phyloP scores from a whole-genome alignment of 768 basidiomycete species.

The Imleria badia region DNA sequence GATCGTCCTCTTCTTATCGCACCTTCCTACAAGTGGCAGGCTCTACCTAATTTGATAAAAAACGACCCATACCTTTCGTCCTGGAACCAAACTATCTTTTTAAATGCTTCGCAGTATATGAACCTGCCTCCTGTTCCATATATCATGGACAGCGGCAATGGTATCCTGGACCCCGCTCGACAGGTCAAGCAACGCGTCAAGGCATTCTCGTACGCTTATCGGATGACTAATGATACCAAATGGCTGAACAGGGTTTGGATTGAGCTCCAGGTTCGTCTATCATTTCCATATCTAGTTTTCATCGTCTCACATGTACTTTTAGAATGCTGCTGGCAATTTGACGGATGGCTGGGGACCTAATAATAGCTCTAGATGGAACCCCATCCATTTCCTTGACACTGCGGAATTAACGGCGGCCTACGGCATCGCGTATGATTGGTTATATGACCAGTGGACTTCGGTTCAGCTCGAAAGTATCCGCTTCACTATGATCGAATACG shows the following conservation, averaged over 20 bases:
- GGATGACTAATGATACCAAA: slow-evolving; percentile 87
- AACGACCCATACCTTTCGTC: slow-evolving; percentile 80
- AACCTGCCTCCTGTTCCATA: slow-evolving; percentile 65
- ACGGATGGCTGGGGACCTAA: slow-evolving; percentile 63
- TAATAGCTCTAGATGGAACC: slow-evolving; percentile 76
- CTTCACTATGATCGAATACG: slow-evolving; percentile 72
- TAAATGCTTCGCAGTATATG: slow-evolving; percentile 79
- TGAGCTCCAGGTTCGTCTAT: slow-evolving; percentile 72
- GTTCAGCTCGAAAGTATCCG: slow-evolving; percentile 71
- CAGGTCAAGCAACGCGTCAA: slow-evolving; percentile 90
- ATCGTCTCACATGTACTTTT: neutral
- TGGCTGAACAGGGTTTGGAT: slow-evolving; percentile 86
- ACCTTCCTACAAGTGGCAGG: slow-evolving; percentile 88
- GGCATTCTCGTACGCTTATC: slow-evolving; percentile 87
- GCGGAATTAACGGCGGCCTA: slow-evolving; percentile 91
- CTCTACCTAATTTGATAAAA: slow-evolving; percentile 72
- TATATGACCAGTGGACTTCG: slow-evolving; percentile 79
- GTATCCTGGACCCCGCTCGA: slow-evolving; percentile 89
- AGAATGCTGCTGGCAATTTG: slow-evolving; percentile 75
- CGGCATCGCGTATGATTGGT: slow-evolving; percentile 95
- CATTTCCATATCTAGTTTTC: neutral
- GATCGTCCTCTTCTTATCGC: slow-evolving; percentile 92
- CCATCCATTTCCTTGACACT: slow-evolving; percentile 85
- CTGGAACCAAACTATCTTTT: slow-evolving; percentile 92
- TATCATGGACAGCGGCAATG: slow-evolving; percentile 76